phyloP scores from a whole-genome alignment of 495 filamentous ascomycete genomes.

The Apiosordaria backusii region DNA sequence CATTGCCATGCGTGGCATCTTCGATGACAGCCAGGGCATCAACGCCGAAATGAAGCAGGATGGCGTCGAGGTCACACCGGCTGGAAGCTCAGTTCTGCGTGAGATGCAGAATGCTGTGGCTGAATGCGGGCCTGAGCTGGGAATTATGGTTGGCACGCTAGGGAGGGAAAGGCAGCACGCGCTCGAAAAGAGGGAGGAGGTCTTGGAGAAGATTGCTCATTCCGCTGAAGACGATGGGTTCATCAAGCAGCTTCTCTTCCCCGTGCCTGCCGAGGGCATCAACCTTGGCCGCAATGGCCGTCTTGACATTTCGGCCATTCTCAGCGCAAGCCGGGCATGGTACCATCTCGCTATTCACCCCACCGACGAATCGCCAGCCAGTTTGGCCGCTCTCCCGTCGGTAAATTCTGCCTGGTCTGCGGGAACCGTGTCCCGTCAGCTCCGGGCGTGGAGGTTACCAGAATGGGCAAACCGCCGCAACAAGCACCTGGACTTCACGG shows the following conservation, averaged over 20 bases:
- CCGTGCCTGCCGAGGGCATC: constrained; percentile 69
- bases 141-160: constrained; percentile 62
- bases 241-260: constrained; percentile 77
- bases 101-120: constrained; percentile 81
- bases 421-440: constrained; percentile 82
- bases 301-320: constrained; percentile 63
- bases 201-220: constrained; percentile 79
- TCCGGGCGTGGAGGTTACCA: constrained; percentile 86
- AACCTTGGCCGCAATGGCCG: constrained; percentile 68
- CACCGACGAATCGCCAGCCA: constrained; percentile 76
- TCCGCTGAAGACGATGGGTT: constrained; percentile 83
- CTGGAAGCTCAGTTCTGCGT: constrained; percentile 71
- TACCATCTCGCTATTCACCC: constrained; percentile 92
- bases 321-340: constrained; percentile 86
- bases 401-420: constrained; percentile 81
- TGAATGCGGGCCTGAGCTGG: constrained; percentile 77
- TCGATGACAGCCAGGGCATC: constrained; percentile 88
- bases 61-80: constrained; percentile 66
- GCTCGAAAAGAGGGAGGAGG: constrained; percentile 72
- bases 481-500: constrained; percentile 92
- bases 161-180: constrained; percentile 72
- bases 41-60: constrained; percentile 97
- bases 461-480: constrained; percentile 95
- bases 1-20: constrained; percentile 77
- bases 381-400: constrained; percentile 57